These are phyloP conservation scores for Hygrophoropsis aurantiaca DNA, from an alignment of 768 basidiomycete genomes.

Conservation along the genomic window DNA sequence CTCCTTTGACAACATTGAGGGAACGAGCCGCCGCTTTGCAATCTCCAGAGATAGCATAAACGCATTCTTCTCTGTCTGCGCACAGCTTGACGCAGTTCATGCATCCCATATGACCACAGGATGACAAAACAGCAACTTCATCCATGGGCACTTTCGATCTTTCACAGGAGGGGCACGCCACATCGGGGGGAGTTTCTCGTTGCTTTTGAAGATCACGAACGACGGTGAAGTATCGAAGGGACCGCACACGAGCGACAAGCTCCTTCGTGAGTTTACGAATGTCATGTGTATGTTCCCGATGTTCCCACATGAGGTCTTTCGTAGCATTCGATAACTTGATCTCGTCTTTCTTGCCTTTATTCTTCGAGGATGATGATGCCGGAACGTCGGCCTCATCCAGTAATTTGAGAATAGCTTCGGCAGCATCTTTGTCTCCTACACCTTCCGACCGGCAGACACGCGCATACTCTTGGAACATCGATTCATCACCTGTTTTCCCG, in stretches of 20 bases:
- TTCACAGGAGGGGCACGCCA: constrained; percentile 65
- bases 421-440: constrained; percentile 79
- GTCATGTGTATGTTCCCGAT: constrained; percentile 85
- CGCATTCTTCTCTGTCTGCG: constrained; percentile 80
- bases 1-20: constrained; percentile 80
- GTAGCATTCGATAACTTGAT: constrained; percentile 50
- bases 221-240: constrained; percentile 87
- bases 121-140: constrained; percentile 83
- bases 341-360: constrained; percentile 49
- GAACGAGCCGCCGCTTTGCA: constrained; percentile 81
- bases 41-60: constrained; percentile 63
- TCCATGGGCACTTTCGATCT: constrained; percentile 54
- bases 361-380: constrained; percentile 33
- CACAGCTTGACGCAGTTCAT: constrained; percentile 66
- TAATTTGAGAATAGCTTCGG: constrained; percentile 55
- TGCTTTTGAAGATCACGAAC: constrained; percentile 88
- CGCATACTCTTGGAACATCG: constrained; percentile 77
- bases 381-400: constrained; percentile 61
- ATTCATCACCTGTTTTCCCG: constrained; percentile 62
- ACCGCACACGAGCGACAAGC: constrained; percentile 85
- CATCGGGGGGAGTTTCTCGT: constrained; percentile 52
- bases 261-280: constrained; percentile 85
- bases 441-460: constrained; percentile 67
- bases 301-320: constrained; percentile 72
- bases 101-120: constrained; percentile 91